phyloP scores from a whole-genome alignment of 495 filamentous ascomycete species.

The Ascobolus immersus region DNA sequence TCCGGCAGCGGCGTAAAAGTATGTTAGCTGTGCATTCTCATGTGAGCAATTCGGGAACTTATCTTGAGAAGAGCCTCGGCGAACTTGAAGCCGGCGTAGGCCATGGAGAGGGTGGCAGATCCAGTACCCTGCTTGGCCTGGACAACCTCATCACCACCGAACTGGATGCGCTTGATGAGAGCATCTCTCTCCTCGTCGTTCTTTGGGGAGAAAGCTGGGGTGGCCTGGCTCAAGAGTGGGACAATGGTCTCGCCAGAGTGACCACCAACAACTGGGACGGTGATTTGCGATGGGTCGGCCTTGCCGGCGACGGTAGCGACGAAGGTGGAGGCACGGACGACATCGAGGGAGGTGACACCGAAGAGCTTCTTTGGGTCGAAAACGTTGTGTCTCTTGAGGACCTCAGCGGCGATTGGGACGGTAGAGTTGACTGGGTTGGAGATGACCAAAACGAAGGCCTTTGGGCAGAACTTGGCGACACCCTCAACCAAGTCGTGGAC shows the following conservation, averaged over 20 bases:
- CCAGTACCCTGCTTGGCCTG: constrained; percentile 90
- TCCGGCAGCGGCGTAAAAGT: constrained; percentile 36
- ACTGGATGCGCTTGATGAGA: constrained; percentile 82
- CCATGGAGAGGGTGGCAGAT: constrained; percentile 93
- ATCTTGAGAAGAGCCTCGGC: constrained; percentile 70
- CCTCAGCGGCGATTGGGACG: constrained; percentile 88
- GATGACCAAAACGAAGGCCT: constrained; percentile 84
- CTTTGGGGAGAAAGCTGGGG: constrained; percentile 47
- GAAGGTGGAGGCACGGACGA: constrained; percentile 94
- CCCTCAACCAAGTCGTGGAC: constrained; percentile 66
- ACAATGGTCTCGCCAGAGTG: constrained; percentile 97
- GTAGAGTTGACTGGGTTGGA: constrained; percentile 99
- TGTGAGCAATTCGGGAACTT: neutral
- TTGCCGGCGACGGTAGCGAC: constrained; percentile 61
- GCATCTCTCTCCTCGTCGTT: constrained; percentile 59
- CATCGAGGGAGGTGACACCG: constrained; percentile 92
- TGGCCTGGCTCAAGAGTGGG: constrained; percentile 78
- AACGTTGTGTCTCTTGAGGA: constrained; percentile 72
- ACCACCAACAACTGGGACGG: constrained; percentile 80
- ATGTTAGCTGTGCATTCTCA: neutral
- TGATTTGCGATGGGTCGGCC: constrained; percentile 53
- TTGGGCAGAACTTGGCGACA: constrained; percentile 63
- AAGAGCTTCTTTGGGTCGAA: constrained; percentile 88
- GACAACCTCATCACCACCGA: constrained; percentile 95
- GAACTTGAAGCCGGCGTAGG: constrained; percentile 84